phyloP scores from a whole-genome alignment of 106 monocot genomes.

The Dendrobium nobile region DNA sequence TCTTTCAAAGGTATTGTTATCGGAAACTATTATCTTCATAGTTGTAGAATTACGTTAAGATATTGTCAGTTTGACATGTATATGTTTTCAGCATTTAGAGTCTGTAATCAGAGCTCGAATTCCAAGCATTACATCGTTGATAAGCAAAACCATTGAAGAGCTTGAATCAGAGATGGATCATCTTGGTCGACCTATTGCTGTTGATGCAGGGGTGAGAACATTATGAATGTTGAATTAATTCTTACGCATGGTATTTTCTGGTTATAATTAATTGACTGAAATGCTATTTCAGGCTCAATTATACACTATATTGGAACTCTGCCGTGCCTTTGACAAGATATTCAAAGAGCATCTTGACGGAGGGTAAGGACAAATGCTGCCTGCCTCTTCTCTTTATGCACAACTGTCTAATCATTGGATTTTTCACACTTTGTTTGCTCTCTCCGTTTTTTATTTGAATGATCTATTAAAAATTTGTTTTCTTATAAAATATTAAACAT shows the following conservation, averaged over 20 bases:
- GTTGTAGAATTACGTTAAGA: neutral
- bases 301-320: constrained; percentile 55
- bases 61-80: neutral
- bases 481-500: no score
- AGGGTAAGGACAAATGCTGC: constrained; percentile 27
- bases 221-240: neutral
- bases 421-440: neutral
- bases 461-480: neutral
- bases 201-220: constrained; percentile 46
- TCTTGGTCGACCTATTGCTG: constrained; percentile 49
- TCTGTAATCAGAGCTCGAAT: constrained; percentile 44
- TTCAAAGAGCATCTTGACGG: constrained; percentile 66
- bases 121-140: constrained; percentile 51
- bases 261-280: neutral
- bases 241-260: neutral
- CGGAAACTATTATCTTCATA: neutral
- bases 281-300: constrained; percentile 39
- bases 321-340: constrained; percentile 58
- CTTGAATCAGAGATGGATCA: constrained; percentile 55
- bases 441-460: neutral
- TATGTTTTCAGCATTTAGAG: constrained; percentile 45
- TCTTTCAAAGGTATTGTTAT: constrained; percentile 34
- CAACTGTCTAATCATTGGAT: neutral
- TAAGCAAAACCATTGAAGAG: constrained; percentile 54
- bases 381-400: neutral